Percentiles rank a stretch among this genome's conserved stretches.
phyloP scores from a whole-genome alignment of 139 green algal genomes.

The Coccomyxa sp. region DNA sequence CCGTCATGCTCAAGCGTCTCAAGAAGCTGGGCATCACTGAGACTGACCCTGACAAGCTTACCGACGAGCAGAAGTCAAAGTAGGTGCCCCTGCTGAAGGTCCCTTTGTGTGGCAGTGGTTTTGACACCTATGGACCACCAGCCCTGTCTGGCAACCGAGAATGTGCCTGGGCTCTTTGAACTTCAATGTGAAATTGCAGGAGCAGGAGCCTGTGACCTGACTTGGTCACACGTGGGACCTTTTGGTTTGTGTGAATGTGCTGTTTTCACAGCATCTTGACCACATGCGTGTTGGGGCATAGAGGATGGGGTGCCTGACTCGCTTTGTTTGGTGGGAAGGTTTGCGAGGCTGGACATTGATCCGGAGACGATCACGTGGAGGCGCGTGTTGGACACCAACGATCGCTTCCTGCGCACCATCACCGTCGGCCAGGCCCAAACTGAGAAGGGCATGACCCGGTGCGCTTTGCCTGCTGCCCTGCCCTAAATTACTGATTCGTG shows the following conservation, averaged over 20 bases:
- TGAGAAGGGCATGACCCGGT: constrained; percentile 49
- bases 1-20: constrained; percentile 86
- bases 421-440: constrained; percentile 71
- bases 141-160: too few species aligned
- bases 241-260: too few species aligned
- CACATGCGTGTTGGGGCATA: too few species aligned
- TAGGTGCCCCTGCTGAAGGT: background rate
- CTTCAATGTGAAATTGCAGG: too few species aligned
- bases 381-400: constrained; percentile 97
- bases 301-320: too few species aligned
- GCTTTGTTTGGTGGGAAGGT: constrained; percentile 29
- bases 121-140: too few species aligned
- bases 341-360: constrained; percentile 94
- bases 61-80: constrained; percentile 71
- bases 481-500: too few species aligned
- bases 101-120: background rate
- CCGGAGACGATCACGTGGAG: constrained; percentile 85
- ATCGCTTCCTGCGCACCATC: constrained; percentile 89
- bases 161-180: too few species aligned
- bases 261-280: too few species aligned
- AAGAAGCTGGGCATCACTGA: constrained; percentile 89
- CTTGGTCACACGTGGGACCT: too few species aligned
- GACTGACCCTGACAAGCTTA: constrained; percentile 79
- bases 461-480: background rate
- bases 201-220: too few species aligned